These are phyloP conservation scores for Russula sp. DNA, from an alignment of 768 basidiomycete genomes.

Conservation along the genomic window DNA sequence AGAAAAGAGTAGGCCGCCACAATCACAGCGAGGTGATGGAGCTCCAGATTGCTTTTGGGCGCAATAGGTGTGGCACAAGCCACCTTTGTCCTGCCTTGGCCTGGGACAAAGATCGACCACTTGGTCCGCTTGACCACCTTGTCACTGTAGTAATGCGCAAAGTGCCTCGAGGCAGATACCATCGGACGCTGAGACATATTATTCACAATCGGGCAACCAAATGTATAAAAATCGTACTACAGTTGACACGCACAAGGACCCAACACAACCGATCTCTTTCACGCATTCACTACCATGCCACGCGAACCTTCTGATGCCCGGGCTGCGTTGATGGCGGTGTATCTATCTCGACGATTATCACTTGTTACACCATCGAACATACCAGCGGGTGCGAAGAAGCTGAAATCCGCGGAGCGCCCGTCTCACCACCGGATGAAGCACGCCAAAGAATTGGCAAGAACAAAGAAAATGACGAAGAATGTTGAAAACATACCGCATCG, in stretches of 20 bases:
- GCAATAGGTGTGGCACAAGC: not conserved
- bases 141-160: conserved; percentile 18
- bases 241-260: conserved; percentile 9
- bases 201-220: conserved; percentile 21
- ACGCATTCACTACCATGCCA: conserved; percentile 26
- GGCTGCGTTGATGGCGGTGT: conserved; percentile 36
- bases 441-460: conserved; percentile 15
- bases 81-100: conserved; percentile 5
- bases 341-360: conserved; percentile 33
- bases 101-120: conserved; percentile 19
- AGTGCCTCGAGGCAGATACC: conserved; percentile 26
- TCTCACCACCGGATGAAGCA: conserved; percentile 5
- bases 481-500: conserved; percentile 17
- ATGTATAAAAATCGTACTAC: conserved; percentile 17
- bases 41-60: not conserved
- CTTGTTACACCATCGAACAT: conserved; percentile 4
- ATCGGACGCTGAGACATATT: conserved; percentile 18
- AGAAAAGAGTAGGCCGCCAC: not conserved
- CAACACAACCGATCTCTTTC: not conserved
- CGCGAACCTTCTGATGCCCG: conserved; percentile 39
- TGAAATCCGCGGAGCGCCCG: conserved; percentile 25
- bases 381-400: conserved; percentile 6
- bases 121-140: conserved; percentile 20
- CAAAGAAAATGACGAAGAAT: conserved; percentile 12
- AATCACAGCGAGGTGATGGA: conserved; percentile 11